phyloP scores from a whole-genome alignment of 352 stramenopile genomes.

The Phytophthora ramorum region DNA sequence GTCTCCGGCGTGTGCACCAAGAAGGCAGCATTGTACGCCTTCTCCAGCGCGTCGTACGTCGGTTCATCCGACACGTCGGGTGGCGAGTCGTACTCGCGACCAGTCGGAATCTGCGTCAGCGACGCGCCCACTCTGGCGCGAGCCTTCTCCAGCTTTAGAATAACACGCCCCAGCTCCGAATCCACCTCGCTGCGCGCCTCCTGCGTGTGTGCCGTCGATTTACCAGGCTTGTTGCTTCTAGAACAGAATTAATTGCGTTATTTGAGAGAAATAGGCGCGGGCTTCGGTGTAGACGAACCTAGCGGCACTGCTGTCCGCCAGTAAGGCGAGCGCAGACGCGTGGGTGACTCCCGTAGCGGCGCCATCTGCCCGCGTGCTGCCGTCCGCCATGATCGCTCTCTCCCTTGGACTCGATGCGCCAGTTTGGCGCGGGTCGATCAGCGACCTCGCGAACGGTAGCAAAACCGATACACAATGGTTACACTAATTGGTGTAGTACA shows the following conservation, averaged over 20 bases:
- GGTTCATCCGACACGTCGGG: constrained; percentile 43
- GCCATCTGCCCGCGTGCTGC: constrained; percentile 1
- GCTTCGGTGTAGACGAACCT: constrained; percentile 11
- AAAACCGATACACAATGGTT: constrained; percentile 13
- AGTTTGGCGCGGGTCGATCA: constrained; percentile 12
- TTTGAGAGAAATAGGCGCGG: background rate
- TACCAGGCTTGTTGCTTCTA: constrained; percentile 1
- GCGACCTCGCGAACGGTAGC: constrained; percentile 14
- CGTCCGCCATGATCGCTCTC: constrained; percentile 27
- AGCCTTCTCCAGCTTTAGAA: constrained; percentile 52
- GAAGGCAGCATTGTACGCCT: constrained; percentile 65
- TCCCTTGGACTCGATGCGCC: constrained; percentile 1
- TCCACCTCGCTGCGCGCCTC: background rate
- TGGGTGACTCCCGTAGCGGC: constrained; percentile 6
- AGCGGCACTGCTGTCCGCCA: constrained; percentile 22
- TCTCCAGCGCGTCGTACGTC: constrained; percentile 64
- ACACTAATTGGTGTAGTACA: constrained; percentile 7
- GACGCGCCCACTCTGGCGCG: constrained; percentile 38
- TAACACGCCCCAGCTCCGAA: constrained; percentile 44
- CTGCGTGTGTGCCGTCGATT: background rate
- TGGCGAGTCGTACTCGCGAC: constrained; percentile 60
- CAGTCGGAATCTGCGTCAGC: constrained; percentile 48
- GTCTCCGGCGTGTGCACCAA: constrained; percentile 21
- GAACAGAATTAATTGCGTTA: background rate
- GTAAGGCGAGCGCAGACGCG: constrained; percentile 13